Conservation (phyloP, 441 rosid genomes). For the Erodium texanum region DNA sequence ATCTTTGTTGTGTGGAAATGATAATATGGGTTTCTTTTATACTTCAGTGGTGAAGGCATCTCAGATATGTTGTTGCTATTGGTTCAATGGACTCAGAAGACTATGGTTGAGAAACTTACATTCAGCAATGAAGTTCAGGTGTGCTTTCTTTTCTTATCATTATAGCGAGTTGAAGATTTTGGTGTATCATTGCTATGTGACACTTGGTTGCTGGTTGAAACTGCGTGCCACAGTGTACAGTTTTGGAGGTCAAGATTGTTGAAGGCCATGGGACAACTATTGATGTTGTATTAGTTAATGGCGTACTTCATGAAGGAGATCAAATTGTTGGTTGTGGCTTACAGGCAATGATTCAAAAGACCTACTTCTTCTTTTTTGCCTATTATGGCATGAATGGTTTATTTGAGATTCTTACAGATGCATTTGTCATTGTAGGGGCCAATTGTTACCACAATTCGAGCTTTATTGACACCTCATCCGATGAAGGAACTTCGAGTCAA, state of each 20-base stretch:
- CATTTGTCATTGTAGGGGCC: conserved; percentile 52
- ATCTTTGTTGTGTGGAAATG: background rate
- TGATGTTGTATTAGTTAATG: conserved; percentile 86
- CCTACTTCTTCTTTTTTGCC: background rate
- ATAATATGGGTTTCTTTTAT: conserved; percentile 13
- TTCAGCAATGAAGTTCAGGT: conserved; percentile 82
- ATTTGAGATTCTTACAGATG: conserved; percentile 11
- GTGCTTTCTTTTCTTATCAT: conserved; percentile 11
- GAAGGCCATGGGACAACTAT: conserved; percentile 96
- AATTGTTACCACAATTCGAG: conserved; percentile 75
- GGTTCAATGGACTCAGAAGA: conserved; percentile 89
- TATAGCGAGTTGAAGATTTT: conserved; percentile 9
- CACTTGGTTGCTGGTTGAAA: conserved; percentile 24
- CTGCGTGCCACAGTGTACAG: conserved; percentile 58
- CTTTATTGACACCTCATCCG: conserved; percentile 92
- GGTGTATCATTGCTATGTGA: conserved; percentile 11
- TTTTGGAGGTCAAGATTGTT: conserved; percentile 83
- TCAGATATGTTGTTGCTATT: conserved; percentile 73
- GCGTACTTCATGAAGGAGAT: conserved; percentile 93
- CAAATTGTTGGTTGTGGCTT: conserved; percentile 90
- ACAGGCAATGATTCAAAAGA: conserved; percentile 50
- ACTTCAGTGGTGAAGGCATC: conserved; percentile 79
- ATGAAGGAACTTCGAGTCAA: conserved; percentile 96
- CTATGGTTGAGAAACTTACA: conserved; percentile 89
- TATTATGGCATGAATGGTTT: conserved; percentile 8